Evolutionary conservation across 2,329 filamentous ascomycete species (phyloP).

Genomic region (Aureobasidium sp.): DNA sequence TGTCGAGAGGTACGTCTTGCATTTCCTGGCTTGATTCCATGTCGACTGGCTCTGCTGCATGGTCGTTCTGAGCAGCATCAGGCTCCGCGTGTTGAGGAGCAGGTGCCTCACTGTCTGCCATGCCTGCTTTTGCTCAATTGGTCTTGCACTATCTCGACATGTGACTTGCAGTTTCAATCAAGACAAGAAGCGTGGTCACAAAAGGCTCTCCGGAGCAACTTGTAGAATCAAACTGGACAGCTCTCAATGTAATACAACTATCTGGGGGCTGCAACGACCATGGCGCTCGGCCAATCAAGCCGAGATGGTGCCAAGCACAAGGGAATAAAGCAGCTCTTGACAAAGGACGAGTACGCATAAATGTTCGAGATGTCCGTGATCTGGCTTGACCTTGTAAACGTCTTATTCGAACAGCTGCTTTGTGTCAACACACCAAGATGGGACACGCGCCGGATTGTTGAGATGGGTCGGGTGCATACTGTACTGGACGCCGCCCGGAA

Average conservation of each 20-base stretch:
- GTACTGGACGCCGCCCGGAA: no score
- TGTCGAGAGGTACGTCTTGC: slow-evolving; percentile 8
- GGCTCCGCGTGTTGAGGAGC: slow-evolving; percentile 14
- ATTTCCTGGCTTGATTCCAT: slow-evolving; percentile 11
- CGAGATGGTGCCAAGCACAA: background rate
- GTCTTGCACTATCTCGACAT: slow-evolving; percentile 5
- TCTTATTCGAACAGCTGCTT: no score
- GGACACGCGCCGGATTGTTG: no score
- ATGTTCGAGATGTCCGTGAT: no score
- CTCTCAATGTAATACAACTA: slow-evolving; percentile 7
- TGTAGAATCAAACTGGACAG: background rate
- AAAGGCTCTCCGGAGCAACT: background rate
- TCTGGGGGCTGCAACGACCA: background rate
- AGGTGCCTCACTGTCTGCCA: slow-evolving; percentile 16
- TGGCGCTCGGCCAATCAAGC: background rate
- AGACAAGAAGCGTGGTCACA: no score
- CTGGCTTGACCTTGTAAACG: no score
- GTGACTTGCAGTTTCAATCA: background rate
- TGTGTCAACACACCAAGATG: no score
- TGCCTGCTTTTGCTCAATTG: slow-evolving; percentile 12
- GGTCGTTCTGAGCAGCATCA: background rate
- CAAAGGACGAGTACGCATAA: no score
- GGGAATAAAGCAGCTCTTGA: no score
- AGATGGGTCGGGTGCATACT: no score
- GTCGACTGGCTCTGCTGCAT: background rate